Evolutionary conservation across 441 rosid genomes (phyloP).

Genomic region (Viola pubescens): DNA sequence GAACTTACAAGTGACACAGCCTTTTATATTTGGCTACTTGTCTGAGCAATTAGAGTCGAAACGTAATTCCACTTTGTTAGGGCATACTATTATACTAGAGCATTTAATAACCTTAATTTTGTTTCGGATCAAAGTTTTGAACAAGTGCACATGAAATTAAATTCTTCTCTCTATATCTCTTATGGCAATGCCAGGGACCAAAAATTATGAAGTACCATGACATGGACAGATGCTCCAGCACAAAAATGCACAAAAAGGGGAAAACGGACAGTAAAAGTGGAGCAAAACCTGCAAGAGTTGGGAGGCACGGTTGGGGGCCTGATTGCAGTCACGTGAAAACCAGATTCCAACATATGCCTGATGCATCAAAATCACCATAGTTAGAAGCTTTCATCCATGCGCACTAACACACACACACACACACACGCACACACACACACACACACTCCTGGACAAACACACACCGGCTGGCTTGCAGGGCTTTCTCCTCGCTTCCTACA

Average conservation of each 20-base stretch:
- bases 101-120: neutral
- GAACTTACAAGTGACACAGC: no score
- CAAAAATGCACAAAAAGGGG: neutral
- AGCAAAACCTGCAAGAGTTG: conserved; percentile 83
- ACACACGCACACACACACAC: neutral
- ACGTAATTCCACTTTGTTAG: neutral
- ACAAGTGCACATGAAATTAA: neutral
- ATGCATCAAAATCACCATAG: conserved; percentile 11
- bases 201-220: neutral
- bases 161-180: neutral
- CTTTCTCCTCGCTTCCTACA: conserved; percentile 80
- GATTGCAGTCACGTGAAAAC: conserved; percentile 89
- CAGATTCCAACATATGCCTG: conserved; percentile 69
- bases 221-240: neutral
- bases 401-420: neutral
- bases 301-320: conserved; percentile 96
- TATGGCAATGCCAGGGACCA: neutral
- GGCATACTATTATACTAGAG: neutral
- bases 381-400: conserved; percentile 11
- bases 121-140: neutral
- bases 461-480: conserved; percentile 75
- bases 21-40: no score
- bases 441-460: neutral
- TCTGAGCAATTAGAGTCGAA: no score
- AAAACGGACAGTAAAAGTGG: conserved; percentile 1